phyloP scores from a whole-genome alignment of 2,329 filamentous ascomycete species.

The Lachnellula suecica region DNA sequence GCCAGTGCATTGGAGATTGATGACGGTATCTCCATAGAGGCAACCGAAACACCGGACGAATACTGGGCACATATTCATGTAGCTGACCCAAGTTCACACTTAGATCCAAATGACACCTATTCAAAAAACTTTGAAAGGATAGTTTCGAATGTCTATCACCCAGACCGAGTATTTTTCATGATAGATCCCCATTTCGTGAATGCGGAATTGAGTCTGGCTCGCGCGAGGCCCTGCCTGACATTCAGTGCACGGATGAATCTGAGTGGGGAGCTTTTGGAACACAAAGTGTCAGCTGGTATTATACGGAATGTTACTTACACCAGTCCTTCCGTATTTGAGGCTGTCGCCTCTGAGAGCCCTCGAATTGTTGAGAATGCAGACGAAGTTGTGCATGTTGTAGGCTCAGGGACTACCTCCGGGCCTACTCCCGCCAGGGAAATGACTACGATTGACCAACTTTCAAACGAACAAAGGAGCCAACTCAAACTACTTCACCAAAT shows the following conservation, averaged over 20 bases:
- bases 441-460: constrained; percentile 40
- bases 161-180: constrained; percentile 59
- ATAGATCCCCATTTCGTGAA: constrained; percentile 49
- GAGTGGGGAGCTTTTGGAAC: constrained; percentile 52
- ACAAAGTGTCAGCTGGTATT: constrained; percentile 52
- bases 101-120: constrained; percentile 57
- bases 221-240: constrained; percentile 53
- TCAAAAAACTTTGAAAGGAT: constrained; percentile 61
- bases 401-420: constrained; percentile 3
- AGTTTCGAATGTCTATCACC: constrained; percentile 58
- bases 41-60: constrained; percentile 48
- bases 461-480: constrained; percentile 42
- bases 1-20: constrained; percentile 69
- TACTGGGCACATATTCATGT: constrained; percentile 79
- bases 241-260: constrained; percentile 60
- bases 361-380: background rate
- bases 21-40: constrained; percentile 73
- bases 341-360: constrained; percentile 20
- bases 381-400: constrained; percentile 12
- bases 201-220: constrained; percentile 53
- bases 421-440: constrained; percentile 42
- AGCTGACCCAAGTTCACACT: constrained; percentile 74
- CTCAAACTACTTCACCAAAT: constrained; percentile 49
- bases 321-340: constrained; percentile 49
- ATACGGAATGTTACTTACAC: constrained; percentile 58